Evolutionary conservation across 148 eudicot genomes (phyloP).

Genomic region (Silene conica): DNA sequence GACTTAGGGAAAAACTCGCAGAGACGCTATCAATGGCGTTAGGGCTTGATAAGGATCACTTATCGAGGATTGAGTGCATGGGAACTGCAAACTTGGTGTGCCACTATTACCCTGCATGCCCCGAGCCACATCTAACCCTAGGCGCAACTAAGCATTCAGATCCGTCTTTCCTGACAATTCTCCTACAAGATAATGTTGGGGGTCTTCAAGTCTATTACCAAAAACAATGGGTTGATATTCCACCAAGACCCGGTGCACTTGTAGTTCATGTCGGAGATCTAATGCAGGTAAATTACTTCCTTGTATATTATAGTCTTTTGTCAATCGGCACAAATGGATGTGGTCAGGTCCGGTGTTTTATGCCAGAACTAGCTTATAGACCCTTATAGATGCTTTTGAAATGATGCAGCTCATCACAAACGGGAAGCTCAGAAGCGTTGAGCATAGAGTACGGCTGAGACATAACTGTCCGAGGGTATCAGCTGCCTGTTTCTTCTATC

Average conservation of each 20-base stretch:
- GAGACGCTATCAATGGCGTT: slow-evolving; percentile 40
- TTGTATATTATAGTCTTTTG: neutral
- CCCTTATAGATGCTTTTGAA: neutral
- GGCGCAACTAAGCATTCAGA: slow-evolving; percentile 49
- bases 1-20: slow-evolving; percentile 35
- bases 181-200: slow-evolving; percentile 46
- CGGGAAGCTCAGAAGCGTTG: slow-evolving; percentile 81
- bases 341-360: neutral
- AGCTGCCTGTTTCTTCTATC: slow-evolving; percentile 68
- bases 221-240: slow-evolving; percentile 46
- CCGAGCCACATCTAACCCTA: slow-evolving; percentile 43
- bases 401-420: slow-evolving; percentile 62
- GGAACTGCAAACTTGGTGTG: slow-evolving; percentile 34
- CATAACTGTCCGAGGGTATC: slow-evolving; percentile 63
- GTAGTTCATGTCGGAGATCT: slow-evolving; percentile 43
- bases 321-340: neutral
- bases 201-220: slow-evolving; percentile 49
- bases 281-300: slow-evolving; percentile 40
- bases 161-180: slow-evolving; percentile 45
- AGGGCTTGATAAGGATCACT: slow-evolving; percentile 39
- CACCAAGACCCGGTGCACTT: slow-evolving; percentile 37
- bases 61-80: slow-evolving; percentile 39
- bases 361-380: neutral
- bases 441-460: slow-evolving; percentile 62
- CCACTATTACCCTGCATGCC: slow-evolving; percentile 54